Conservation (phyloP, 768 basidiomycete species). For the Kwoniella sp. region DNA sequence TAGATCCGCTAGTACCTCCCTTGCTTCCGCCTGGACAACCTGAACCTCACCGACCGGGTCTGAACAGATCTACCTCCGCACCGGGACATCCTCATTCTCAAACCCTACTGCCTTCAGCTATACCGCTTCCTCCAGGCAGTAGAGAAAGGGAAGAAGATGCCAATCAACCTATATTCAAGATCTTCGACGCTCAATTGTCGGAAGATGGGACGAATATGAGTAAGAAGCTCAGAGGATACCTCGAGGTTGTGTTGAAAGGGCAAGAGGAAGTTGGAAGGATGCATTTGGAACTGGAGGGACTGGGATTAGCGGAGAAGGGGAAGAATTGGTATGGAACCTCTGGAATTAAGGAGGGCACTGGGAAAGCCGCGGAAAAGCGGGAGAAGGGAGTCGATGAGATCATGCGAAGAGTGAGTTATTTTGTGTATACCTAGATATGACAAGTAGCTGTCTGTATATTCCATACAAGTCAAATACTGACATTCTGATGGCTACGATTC, state of each 20-base stretch:
- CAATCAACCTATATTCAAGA: slow-evolving; percentile 42
- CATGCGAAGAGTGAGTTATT: slow-evolving; percentile 42
- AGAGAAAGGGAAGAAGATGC: background rate
- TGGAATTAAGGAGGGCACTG: slow-evolving; percentile 1
- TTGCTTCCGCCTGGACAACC: slow-evolving; percentile 1
- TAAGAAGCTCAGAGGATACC: slow-evolving; percentile 33
- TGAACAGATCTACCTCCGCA: slow-evolving; percentile 17
- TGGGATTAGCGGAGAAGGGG: slow-evolving; percentile 18
- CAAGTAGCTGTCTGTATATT: too few relatives aligned
- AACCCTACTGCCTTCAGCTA: slow-evolving; percentile 19
- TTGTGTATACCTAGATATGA: too few relatives aligned
- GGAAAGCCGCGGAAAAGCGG: slow-evolving; percentile 18
- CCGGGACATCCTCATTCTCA: slow-evolving; percentile 11
- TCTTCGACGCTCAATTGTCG: slow-evolving; percentile 42
- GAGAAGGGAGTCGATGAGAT: slow-evolving; percentile 49
- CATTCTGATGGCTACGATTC: too few relatives aligned
- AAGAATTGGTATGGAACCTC: slow-evolving; percentile 8
- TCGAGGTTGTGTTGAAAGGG: slow-evolving; percentile 43
- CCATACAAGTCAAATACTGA: too few relatives aligned
- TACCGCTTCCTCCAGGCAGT: background rate
- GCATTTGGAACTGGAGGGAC: slow-evolving; percentile 40
- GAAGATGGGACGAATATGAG: slow-evolving; percentile 35
- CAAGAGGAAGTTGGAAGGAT: slow-evolving; percentile 47
- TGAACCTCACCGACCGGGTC: slow-evolving; percentile 8
- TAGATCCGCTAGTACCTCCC: slow-evolving; percentile 23